Evolutionary conservation across 140 eudicot genomes (phyloP).

Genomic region (Erigeron philadelphicus): DNA sequence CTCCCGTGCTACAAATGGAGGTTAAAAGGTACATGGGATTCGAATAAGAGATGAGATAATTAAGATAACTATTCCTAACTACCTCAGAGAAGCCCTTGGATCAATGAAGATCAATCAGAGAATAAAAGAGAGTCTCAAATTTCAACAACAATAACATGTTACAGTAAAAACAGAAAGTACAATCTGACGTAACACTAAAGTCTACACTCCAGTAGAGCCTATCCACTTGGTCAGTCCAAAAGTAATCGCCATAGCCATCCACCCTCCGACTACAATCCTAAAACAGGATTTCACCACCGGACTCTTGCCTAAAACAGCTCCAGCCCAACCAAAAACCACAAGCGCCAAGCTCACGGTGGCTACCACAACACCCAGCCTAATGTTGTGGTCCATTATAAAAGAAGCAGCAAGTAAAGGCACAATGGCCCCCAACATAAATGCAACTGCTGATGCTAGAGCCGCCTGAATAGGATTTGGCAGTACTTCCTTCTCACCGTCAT

Average conservation of each 20-base stretch:
- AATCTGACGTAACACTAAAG: not conserved
- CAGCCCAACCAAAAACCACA: conserved; percentile 37
- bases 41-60: too few species aligned
- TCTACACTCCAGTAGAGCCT: conserved; percentile 30
- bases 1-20: not conserved
- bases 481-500: conserved; percentile 23
- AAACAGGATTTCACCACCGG: conserved; percentile 34
- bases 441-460: conserved; percentile 43
- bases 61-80: not conserved
- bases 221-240: conserved; percentile 41
- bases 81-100: not conserved
- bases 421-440: conserved; percentile 39
- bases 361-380: conserved; percentile 39
- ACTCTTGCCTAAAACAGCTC: conserved; percentile 40
- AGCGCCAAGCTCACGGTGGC: conserved; percentile 39
- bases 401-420: conserved; percentile 43
- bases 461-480: conserved; percentile 39
- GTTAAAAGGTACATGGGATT: not conserved
- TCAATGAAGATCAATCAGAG: not conserved
- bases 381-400: conserved; percentile 28
- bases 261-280: conserved; percentile 46
- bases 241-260: conserved; percentile 51
- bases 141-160: not conserved
- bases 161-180: conserved; percentile 3
- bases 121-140: conserved; percentile 9